phyloP scores from a whole-genome alignment of 148 eudicot species.

The Talinum fruticosum region DNA sequence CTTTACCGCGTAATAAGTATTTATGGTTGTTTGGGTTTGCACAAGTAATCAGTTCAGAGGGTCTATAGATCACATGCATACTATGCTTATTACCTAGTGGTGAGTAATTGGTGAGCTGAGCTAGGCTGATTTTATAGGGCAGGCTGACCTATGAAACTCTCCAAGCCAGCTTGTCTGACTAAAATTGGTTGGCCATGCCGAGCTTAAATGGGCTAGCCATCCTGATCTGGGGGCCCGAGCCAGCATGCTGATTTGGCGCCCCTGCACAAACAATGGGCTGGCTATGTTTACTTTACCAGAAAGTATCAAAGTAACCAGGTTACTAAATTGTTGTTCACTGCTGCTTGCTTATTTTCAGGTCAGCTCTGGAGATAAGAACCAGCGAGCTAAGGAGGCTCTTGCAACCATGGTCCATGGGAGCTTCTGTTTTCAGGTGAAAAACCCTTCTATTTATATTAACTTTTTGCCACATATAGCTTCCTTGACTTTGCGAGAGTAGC shows the following conservation, averaged over 20 bases:
- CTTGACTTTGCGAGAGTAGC: not conserved
- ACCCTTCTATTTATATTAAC: not conserved
- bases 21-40: not conserved
- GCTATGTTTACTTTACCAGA: not conserved
- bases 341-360: conserved; percentile 34
- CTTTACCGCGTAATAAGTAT: not conserved
- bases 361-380: conserved; percentile 46
- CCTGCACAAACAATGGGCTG: not conserved
- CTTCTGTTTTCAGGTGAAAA: conserved; percentile 68
- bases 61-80: not conserved
- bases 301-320: not conserved
- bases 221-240: not conserved
- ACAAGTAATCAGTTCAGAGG: not conserved
- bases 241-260: not conserved
- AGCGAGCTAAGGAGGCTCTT: conserved; percentile 48
- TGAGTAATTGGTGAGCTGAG: no score
- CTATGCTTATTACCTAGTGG: not conserved
- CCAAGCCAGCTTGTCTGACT: not conserved
- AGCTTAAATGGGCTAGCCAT: not conserved
- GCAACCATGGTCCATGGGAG: conserved; percentile 75
- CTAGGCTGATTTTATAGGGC: not conserved
- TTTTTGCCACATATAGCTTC: conserved; percentile 4
- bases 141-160: not conserved
- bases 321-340: conserved; percentile 1
- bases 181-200: not conserved